phyloP scores from a whole-genome alignment of 352 stramenopile genomes.

The Plasmopara muralis region DNA sequence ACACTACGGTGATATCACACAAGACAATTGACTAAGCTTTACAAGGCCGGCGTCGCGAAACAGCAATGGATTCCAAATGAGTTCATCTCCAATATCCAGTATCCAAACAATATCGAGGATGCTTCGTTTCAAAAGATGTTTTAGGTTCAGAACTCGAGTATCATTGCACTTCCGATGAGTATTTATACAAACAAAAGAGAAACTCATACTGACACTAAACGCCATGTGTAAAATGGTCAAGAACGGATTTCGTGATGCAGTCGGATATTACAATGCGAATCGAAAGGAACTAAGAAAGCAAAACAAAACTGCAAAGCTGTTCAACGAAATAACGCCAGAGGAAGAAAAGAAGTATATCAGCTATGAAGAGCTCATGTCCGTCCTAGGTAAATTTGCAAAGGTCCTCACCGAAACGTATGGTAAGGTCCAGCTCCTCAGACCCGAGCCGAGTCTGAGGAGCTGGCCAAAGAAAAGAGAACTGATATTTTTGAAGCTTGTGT shows the following conservation, averaged over 20 bases:
- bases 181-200: not conserved
- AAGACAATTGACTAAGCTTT: too few relatives aligned
- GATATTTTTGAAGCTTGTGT: not conserved
- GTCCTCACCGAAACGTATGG: not conserved
- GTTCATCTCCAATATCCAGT: too few relatives aligned
- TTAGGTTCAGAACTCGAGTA: not conserved
- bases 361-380: not conserved
- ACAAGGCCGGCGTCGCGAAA: too few relatives aligned
- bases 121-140: not conserved
- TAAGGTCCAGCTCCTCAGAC: not conserved
- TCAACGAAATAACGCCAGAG: not conserved
- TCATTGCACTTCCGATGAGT: not conserved
- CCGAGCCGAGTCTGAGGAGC: not conserved
- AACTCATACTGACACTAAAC: not conserved
- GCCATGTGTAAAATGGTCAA: constrained; percentile 2
- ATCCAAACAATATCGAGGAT: too few relatives aligned
- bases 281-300: not conserved
- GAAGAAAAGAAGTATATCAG: constrained; percentile 5
- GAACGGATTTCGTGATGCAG: constrained; percentile 1
- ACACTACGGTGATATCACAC: too few relatives aligned
- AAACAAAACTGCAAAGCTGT: not conserved
- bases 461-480: not conserved
- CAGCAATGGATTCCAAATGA: too few relatives aligned
- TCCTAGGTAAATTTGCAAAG: not conserved
- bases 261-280: constrained; percentile 1